Evolutionary conservation across 2,329 filamentous ascomycete species (phyloP), one percentile per base, ranked within the genome.

Genomic region (Nemania diffusa): DNA sequence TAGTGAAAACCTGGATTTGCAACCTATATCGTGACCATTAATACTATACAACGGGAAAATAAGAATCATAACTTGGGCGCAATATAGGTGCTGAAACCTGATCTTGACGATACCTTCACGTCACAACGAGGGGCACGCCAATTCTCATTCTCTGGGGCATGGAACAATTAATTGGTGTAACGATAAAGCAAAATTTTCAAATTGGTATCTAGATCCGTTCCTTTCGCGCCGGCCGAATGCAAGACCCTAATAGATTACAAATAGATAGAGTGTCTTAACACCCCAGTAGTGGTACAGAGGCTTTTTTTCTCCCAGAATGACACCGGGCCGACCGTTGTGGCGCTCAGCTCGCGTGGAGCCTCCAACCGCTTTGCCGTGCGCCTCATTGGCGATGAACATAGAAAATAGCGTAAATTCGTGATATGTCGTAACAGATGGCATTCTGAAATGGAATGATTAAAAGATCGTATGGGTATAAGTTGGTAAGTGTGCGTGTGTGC

Each of bases 401-500:
- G 29, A 22, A 55, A 37, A 32, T 32, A 40, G 40, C 52, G 52
- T 55, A 24, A 29, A 55, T 24, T 55, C 52, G 32, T 55, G 6
- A 55, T 37, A 26, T 5, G 17, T 55, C 52, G 32, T 55, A 5
- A 37, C 13, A 55, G 24, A 20, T 7, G 50, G 17, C 26, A 27
- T 9, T 37, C 9, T 13, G 17, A 55, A 55, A 24, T 15, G 37
- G 24, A 15, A 24, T 24, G 9, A 42, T 63, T 29, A 64, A 40
- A 40, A 48, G 57, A 65, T 42, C 5, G 65, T 61, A 61, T 51
- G 22, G 40, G 46, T 60, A 40, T 22, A 40, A 15, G 40, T 56
- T 17, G 59, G 4, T 48, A 40, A 34, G 32, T 26, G 20, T 44
- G 29, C 1, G 29, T 42, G 48, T 22, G 29, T 34, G 29, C 3